Percentiles rank a stretch among this genome's conserved stretches.
These are phyloP conservation scores for Botrytis galanthina DNA, from an alignment of 2,329 filamentous ascomycete genomes.

Conservation along the genomic window DNA sequence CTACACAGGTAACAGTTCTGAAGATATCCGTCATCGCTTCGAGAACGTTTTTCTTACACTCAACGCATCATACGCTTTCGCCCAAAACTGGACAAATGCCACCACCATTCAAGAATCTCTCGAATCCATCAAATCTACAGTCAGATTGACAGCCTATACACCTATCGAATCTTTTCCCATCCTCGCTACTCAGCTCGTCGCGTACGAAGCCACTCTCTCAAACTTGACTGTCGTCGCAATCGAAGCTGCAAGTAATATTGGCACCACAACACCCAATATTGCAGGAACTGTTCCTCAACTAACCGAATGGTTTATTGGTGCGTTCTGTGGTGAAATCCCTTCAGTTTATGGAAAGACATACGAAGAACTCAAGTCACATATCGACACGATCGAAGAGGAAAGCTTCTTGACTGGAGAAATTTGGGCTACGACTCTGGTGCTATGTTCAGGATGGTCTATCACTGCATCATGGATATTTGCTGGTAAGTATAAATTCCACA, in stretches of 20 bases:
- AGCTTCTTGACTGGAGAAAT: conserved; percentile 46
- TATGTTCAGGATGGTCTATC: conserved; percentile 38
- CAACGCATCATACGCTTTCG: conserved; percentile 22
- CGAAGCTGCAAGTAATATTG: background rate
- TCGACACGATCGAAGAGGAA: conserved; percentile 30
- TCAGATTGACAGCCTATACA: background rate
- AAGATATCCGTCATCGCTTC: conserved; percentile 30
- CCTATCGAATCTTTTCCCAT: conserved; percentile 7
- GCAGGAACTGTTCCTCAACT: background rate
- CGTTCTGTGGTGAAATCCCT: conserved; percentile 1
- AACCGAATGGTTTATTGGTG: background rate
- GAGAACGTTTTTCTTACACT: conserved; percentile 24
- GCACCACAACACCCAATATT: background rate
- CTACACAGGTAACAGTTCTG: conserved; percentile 27
- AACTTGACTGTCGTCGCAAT: conserved; percentile 13
- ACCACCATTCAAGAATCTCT: conserved; percentile 16
- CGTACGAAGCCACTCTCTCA: background rate
- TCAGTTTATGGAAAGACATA: background rate
- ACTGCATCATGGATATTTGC: conserved; percentile 31
- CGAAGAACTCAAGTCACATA: background rate
- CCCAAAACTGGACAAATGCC: conserved; percentile 27
- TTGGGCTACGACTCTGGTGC: conserved; percentile 40
- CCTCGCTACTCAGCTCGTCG: background rate
- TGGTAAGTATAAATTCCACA: conserved; percentile 5
- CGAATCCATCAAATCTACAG: background rate